phyloP scores from a whole-genome alignment of 2,329 filamentous ascomycete genomes.

The Thelonectria blattea region DNA sequence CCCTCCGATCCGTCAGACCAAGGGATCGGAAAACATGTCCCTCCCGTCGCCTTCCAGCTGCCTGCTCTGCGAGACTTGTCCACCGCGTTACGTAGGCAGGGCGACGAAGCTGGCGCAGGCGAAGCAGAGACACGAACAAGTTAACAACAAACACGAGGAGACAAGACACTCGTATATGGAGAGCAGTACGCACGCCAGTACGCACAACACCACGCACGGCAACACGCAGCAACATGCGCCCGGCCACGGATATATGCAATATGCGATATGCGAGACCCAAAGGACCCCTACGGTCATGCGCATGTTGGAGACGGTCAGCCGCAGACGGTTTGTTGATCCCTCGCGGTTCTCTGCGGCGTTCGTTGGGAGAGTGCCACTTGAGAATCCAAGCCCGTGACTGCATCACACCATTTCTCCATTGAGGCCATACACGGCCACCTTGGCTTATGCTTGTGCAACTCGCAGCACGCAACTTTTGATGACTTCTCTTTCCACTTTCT shows the following conservation, averaged over 20 bases:
- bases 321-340: constrained; percentile 5
- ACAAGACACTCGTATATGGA: no score
- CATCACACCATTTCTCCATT: constrained; percentile 8
- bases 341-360: not conserved
- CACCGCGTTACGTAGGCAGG: constrained; percentile 5
- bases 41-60: not conserved
- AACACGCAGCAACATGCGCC: not conserved
- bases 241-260: not conserved
- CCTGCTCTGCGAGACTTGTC: not conserved
- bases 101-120: not conserved
- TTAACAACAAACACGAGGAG: not conserved
- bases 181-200: no score
- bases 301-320: not conserved
- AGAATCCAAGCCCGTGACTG: not conserved
- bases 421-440: not conserved
- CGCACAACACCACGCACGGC: not conserved
- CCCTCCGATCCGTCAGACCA: not conserved
- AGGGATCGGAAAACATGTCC: not conserved
- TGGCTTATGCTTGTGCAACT: not conserved
- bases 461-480: not conserved
- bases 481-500: not conserved
- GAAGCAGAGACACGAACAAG: not conserved
- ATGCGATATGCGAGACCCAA: constrained; percentile 1
- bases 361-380: not conserved
- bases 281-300: not conserved